A percentile compares a stretch with the other conserved stretches of the same genome.
Conservation (phyloP, 257 asterid species). For the Craterostigma plantagineum region DNA sequence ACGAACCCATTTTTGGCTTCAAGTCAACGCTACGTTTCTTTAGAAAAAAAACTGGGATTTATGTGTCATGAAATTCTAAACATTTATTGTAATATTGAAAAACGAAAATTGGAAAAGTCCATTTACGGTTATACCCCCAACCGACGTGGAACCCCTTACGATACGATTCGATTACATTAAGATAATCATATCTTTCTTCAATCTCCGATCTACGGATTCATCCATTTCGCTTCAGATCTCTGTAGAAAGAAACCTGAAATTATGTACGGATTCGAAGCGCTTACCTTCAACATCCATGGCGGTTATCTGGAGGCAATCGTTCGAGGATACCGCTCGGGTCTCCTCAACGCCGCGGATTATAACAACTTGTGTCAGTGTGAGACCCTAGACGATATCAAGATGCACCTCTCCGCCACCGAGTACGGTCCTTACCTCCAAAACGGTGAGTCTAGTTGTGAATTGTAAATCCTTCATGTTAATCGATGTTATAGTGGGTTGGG, state of each 20-base stretch:
- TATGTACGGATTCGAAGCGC: constrained; percentile 83
- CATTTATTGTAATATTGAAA: too few relatives aligned
- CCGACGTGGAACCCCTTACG: constrained; percentile 1
- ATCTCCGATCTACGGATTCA: not conserved
- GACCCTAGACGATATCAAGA: constrained; percentile 66
- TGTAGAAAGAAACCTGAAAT: constrained; percentile 5
- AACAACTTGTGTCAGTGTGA: constrained; percentile 75
- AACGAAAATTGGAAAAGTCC: too few relatives aligned
- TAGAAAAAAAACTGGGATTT: too few relatives aligned
- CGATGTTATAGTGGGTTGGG: too few relatives aligned
- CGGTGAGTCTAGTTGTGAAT: constrained; percentile 18
- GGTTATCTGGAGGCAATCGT: constrained; percentile 82
- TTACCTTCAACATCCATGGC: constrained; percentile 74
- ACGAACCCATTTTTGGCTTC: constrained; percentile 21
- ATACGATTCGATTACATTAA: not conserved
- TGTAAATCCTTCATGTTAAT: not conserved
- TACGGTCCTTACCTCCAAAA: constrained; percentile 74
- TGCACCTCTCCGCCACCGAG: constrained; percentile 87
- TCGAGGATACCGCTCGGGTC: constrained; percentile 59
- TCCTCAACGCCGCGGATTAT: constrained; percentile 71
- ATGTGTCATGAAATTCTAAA: too few relatives aligned
- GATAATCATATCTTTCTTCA: not conserved
- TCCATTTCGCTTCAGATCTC: constrained; percentile 31
- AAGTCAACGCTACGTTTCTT: too few relatives aligned
- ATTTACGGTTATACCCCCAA: too few relatives aligned